Evolutionary conservation across 495 filamentous ascomycete species (phyloP).

Genomic region (Stereocaulon alpinum): DNA sequence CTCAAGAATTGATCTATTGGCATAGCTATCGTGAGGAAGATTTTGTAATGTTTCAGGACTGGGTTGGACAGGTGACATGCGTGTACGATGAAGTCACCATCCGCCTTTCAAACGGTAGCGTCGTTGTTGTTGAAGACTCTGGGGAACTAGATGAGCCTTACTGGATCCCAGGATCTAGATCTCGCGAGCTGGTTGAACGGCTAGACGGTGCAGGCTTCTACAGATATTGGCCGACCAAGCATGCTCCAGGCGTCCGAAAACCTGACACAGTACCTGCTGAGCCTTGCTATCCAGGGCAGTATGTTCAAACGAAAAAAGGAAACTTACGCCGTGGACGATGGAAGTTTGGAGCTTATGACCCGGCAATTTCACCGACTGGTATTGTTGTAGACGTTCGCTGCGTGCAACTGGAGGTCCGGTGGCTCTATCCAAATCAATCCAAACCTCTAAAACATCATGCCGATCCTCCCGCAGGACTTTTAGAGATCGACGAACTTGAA

Average conservation of each 20-base stretch:
- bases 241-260: background rate
- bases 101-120: slow-evolving; percentile 27
- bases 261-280: slow-evolving; percentile 10
- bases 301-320: slow-evolving; percentile 37
- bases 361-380: slow-evolving; percentile 31
- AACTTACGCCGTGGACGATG: slow-evolving; percentile 42
- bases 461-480: slow-evolving; percentile 2
- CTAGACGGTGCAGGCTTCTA: slow-evolving; percentile 10
- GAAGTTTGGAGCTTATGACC: slow-evolving; percentile 40
- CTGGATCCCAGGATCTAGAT: slow-evolving; percentile 11
- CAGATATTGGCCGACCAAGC: background rate
- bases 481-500: slow-evolving; percentile 20
- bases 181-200: slow-evolving; percentile 3
- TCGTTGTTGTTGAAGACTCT: slow-evolving; percentile 30
- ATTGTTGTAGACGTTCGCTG: slow-evolving; percentile 41
- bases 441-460: slow-evolving; percentile 9
- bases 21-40: slow-evolving; percentile 29
- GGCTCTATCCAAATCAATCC: slow-evolving; percentile 40
- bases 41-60: slow-evolving; percentile 30
- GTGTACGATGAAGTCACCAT: slow-evolving; percentile 27
- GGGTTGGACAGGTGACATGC: slow-evolving; percentile 30
- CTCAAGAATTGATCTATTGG: slow-evolving; percentile 25
- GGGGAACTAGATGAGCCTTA: slow-evolving; percentile 27
- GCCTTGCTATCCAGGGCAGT: slow-evolving; percentile 35
- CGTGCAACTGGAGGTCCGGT: slow-evolving; percentile 35